phyloP scores from a whole-genome alignment of 1,284 basidiomycete genomes.

The Laetiporus sulphureus region DNA sequence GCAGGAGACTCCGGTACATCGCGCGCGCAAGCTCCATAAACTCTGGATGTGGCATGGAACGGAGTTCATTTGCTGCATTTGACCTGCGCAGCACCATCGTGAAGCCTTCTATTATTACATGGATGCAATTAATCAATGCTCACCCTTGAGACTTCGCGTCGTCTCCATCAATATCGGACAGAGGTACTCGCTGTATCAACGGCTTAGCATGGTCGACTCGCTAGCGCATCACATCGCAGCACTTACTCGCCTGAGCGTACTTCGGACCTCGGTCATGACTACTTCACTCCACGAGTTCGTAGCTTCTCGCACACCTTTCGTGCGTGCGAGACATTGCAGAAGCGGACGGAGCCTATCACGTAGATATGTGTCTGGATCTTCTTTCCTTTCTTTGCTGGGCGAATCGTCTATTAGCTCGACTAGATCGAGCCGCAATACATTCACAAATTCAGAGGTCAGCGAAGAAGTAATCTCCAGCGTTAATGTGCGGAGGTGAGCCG shows the following conservation, averaged over 20 bases:
- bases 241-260: conserved; percentile 53
- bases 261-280: conserved; percentile 61
- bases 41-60: conserved; percentile 59
- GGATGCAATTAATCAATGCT: conserved; percentile 1
- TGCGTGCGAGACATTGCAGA: conserved; percentile 70
- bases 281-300: conserved; percentile 73
- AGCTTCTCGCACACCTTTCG: conserved; percentile 67
- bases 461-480: conserved; percentile 70
- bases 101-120: no score
- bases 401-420: conserved; percentile 38
- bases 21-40: conserved; percentile 61
- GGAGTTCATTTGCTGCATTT: conserved; percentile 49
- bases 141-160: conserved; percentile 31
- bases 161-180: conserved; percentile 48
- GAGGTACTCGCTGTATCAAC: conserved; percentile 44
- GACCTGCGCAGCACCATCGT: conserved; percentile 11
- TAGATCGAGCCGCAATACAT: conserved; percentile 65
- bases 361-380: conserved; percentile 33
- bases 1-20: conserved; percentile 65
- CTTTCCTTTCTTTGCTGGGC: conserved; percentile 16
- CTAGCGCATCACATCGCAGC: conserved; percentile 3
- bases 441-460: conserved; percentile 73
- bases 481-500: conserved; percentile 57
- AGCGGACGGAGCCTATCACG: conserved; percentile 64
- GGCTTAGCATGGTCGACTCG: conserved; percentile 4